Percentiles rank a stretch among this genome's conserved stretches.
Conservation (phyloP, 306 rosid species). For the Prunus fruticosa region DNA sequence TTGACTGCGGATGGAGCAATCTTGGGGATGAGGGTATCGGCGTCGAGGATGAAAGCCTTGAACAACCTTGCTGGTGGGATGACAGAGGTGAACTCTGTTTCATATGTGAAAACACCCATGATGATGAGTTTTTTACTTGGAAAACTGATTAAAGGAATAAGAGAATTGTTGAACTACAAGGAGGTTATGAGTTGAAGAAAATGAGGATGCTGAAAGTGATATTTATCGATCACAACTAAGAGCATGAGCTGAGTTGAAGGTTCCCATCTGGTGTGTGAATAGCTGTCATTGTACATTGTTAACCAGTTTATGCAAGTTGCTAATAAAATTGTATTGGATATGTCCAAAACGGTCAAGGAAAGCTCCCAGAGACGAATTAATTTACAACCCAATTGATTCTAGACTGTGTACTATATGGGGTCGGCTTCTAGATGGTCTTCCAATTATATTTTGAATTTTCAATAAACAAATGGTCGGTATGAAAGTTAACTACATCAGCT, state of each 20-base stretch:
- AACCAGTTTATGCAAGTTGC: not conserved
- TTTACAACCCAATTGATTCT: not conserved
- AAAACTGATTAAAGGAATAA: not conserved
- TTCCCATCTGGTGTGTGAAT: not conserved
- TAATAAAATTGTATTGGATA: not conserved
- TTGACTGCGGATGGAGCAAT: conserved; percentile 30
- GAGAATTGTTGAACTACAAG: not conserved
- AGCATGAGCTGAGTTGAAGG: not conserved
- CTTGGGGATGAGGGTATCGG: conserved; percentile 34
- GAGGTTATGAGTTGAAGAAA: not conserved
- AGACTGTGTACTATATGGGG: not conserved
- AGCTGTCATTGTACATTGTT: not conserved
- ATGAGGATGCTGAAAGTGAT: not conserved
- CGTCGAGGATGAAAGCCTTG: conserved; percentile 41
- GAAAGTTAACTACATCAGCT: not conserved
- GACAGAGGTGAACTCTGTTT: conserved; percentile 18
- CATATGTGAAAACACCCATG: conserved; percentile 44
- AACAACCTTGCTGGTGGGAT: conserved; percentile 35
- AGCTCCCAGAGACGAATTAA: not conserved
- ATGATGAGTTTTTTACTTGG: not conserved
- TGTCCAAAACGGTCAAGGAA: not conserved
- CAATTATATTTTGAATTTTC: not conserved
- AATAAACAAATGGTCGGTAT: not conserved
- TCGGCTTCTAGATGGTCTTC: not conserved
- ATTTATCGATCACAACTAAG: not conserved